A percentile compares a stretch with the other conserved stretches of the same genome.
Conservation (phyloP, 495 filamentous ascomycete species). For the Penicillium coprophilum region DNA sequence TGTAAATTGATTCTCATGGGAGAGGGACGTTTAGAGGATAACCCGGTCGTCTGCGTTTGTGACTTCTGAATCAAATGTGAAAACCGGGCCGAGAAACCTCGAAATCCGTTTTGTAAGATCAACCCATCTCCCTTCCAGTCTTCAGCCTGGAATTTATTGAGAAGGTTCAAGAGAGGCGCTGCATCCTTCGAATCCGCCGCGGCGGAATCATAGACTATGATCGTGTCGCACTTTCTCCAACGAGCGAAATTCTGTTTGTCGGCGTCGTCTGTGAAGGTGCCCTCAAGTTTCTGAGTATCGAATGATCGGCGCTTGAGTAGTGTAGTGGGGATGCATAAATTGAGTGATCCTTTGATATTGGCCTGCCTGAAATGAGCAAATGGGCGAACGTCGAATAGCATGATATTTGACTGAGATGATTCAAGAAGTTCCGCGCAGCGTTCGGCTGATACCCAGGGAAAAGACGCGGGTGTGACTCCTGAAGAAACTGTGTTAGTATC, state of each 20-base stretch:
- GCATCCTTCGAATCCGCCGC: constrained; percentile 80
- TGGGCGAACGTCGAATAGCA: constrained; percentile 87
- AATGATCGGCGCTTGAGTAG: constrained; percentile 88
- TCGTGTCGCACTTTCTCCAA: constrained; percentile 71
- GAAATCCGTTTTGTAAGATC: constrained; percentile 64
- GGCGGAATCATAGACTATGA: constrained; percentile 82
- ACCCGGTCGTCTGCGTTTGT: constrained; percentile 17
- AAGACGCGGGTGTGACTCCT: constrained; percentile 12
- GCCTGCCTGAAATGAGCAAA: constrained; percentile 76
- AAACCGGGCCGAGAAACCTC: constrained; percentile 50
- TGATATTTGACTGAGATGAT: constrained; percentile 51
- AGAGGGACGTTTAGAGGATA: constrained; percentile 42
- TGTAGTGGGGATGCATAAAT: constrained; percentile 94
- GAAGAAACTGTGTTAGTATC: constrained; percentile 2
- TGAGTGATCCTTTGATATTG: constrained; percentile 75
- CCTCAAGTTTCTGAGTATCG: constrained; percentile 83
- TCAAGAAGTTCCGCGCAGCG: constrained; percentile 68
- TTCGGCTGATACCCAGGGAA: constrained; percentile 58
- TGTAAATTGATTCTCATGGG: constrained; percentile 51
- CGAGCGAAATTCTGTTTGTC: constrained; percentile 72
- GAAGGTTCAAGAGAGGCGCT: constrained; percentile 69
- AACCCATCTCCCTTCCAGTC: constrained; percentile 72
- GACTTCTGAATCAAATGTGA: constrained; percentile 43
- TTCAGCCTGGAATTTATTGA: constrained; percentile 89
- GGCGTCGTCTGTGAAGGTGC: constrained; percentile 75